Conservation (phyloP, 441 rosid genomes). For the Adansonia gregorii region DNA sequence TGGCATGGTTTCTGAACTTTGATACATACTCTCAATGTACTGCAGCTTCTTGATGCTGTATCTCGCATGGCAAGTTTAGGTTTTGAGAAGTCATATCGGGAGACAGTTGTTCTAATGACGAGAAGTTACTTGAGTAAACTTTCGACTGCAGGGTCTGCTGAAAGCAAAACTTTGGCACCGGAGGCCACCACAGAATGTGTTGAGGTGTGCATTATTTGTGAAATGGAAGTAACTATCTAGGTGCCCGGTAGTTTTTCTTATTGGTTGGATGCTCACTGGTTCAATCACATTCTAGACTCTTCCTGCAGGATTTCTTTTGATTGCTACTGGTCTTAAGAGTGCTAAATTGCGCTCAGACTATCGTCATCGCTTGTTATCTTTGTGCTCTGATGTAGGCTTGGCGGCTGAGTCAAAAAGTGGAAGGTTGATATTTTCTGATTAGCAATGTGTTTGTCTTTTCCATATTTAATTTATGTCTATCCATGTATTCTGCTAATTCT, state of each 20-base stretch:
- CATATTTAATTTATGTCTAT: constrained; percentile 18
- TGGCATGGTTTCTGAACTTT: constrained; percentile 35
- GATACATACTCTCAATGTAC: constrained; percentile 26
- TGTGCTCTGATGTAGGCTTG: constrained; percentile 97
- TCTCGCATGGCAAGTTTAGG: constrained; percentile 97
- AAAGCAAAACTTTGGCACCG: constrained; percentile 81
- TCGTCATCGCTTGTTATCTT: constrained; percentile 90
- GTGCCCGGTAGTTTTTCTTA: constrained; percentile 31
- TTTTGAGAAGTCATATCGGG: constrained; percentile 97
- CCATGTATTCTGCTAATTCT: neutral
- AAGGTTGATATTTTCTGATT: constrained; percentile 50
- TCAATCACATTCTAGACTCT: constrained; percentile 83
- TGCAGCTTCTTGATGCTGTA: constrained; percentile 98
- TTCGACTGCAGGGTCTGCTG: constrained; percentile 78
- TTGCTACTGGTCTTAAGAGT: constrained; percentile 77
- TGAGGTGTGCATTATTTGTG: constrained; percentile 59
- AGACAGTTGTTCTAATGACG: constrained; percentile 95
- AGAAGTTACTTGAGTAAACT: constrained; percentile 88
- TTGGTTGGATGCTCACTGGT: constrained; percentile 56
- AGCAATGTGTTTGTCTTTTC: neutral
- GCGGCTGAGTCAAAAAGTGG: constrained; percentile 97
- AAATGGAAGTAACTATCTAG: constrained; percentile 22
- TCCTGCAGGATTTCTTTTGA: constrained; percentile 94
- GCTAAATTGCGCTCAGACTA: constrained; percentile 83
- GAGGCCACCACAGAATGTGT: constrained; percentile 91